These are phyloP conservation scores for Pistacia atlantica DNA, from an alignment of 345 rosid genomes.

Conservation along the genomic window DNA sequence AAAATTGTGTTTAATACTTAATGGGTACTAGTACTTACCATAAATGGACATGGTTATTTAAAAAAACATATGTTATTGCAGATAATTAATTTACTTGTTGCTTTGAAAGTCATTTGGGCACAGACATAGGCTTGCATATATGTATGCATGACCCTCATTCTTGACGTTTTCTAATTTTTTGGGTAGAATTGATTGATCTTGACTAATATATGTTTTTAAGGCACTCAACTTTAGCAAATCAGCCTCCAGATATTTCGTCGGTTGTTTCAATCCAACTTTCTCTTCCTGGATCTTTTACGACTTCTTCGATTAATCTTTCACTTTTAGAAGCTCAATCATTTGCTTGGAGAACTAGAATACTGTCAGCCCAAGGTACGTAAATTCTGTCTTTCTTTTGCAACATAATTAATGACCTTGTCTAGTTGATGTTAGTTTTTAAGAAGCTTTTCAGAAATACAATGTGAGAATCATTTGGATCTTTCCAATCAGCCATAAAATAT, in stretches of 20 bases:
- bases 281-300: conserved; percentile 49
- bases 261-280: conserved; percentile 74
- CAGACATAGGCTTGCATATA: not conserved
- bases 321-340: conserved; percentile 56
- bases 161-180: not conserved
- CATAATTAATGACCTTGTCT: not conserved
- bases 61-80: not conserved
- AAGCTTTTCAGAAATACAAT: not conserved
- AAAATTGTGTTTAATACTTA: not conserved
- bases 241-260: conserved; percentile 45
- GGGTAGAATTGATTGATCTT: conserved; percentile 19
- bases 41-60: not conserved
- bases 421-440: not conserved
- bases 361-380: conserved; percentile 70
- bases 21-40: not conserved
- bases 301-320: conserved; percentile 61
- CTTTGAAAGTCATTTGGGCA: not conserved
- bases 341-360: conserved; percentile 88
- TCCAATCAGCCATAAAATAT: not conserved
- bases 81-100: not conserved
- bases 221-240: conserved; percentile 44
- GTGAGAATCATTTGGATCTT: not conserved
- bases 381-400: conserved; percentile 10
- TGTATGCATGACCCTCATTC: not conserved
- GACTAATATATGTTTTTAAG: conserved; percentile 41